A percentile compares a stretch with the other conserved stretches of the same genome.
Conservation (phyloP, 805 yeast species). For the Candida ascalaphidarum region DNA sequence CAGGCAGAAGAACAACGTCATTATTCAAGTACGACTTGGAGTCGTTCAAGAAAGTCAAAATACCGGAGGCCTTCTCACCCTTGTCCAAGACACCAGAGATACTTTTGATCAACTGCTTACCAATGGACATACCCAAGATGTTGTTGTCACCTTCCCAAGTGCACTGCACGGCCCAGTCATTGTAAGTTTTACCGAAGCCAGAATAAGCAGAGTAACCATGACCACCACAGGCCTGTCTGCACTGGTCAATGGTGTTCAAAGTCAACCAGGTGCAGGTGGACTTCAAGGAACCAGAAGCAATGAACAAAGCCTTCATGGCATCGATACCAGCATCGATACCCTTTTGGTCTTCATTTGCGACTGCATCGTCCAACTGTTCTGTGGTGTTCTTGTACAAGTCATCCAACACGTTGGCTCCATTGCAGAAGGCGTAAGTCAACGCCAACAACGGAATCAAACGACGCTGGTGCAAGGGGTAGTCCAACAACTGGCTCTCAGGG, state of each 20-base stretch:
- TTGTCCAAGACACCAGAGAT: conserved; percentile 27
- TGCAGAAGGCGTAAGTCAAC: conserved; percentile 10
- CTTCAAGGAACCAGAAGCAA: conserved; percentile 11
- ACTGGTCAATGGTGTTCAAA: conserved; percentile 13
- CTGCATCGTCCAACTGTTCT: conserved; percentile 9
- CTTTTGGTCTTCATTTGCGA: conserved; percentile 7
- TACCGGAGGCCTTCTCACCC: conserved; percentile 39
- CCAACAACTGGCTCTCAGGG: conserved; percentile 13
- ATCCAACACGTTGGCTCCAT: conserved; percentile 10
- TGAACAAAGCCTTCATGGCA: conserved; percentile 9
- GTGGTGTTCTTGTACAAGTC: conserved; percentile 4
- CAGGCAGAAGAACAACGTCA: conserved; percentile 6
- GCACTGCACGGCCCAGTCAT: conserved; percentile 15
- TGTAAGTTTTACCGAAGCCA: conserved; percentile 11
- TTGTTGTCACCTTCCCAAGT: conserved; percentile 16
- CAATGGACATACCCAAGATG: conserved; percentile 12
- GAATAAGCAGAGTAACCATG: conserved; percentile 13
- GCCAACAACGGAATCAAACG: conserved; percentile 13
- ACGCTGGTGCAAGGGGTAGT: conserved; percentile 13
- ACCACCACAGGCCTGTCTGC: conserved; percentile 13
- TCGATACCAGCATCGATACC: conserved; percentile 6
- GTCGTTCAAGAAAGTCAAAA: conserved; percentile 34
- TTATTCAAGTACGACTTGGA: conserved; percentile 11
- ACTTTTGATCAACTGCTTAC: conserved; percentile 44
- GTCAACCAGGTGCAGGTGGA: conserved; percentile 13